phyloP scores from a whole-genome alignment of 768 basidiomycete genomes.

The Podaxis mareebaensis region DNA sequence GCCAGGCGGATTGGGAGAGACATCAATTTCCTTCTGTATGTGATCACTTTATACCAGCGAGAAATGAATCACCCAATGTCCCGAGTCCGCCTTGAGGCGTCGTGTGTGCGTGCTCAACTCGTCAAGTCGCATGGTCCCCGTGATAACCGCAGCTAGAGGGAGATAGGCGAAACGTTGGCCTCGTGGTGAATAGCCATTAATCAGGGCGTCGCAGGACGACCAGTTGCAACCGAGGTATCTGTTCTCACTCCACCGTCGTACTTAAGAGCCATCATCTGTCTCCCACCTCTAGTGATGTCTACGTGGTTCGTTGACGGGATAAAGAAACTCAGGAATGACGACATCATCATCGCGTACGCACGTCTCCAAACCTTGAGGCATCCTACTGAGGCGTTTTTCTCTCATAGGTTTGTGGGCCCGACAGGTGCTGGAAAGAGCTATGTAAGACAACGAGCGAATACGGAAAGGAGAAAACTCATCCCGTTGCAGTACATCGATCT shows the following conservation, averaged over 20 bases:
- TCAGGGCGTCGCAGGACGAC: background rate
- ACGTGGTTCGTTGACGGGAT: constrained; percentile 13
- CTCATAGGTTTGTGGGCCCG: constrained; percentile 8
- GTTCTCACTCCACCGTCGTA: background rate
- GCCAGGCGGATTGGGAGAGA: no score
- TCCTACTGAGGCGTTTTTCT: background rate
- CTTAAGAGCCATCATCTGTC: background rate
- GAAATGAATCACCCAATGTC: no score
- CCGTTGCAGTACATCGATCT: constrained; percentile 10
- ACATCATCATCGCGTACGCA: constrained; percentile 12
- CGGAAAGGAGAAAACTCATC: background rate
- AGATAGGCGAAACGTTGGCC: background rate
- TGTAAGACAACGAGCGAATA: background rate
- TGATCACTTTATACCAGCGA: no score
- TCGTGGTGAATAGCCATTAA: background rate
- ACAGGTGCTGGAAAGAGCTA: constrained; percentile 11
- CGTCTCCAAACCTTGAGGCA: no score
- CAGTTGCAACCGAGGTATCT: background rate
- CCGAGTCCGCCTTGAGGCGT: no score
- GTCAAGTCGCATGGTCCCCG: background rate
- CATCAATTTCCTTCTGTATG: no score
- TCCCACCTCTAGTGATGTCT: background rate
- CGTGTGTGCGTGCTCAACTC: background rate
- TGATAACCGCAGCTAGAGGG: background rate
- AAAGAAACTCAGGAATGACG: constrained; percentile 9